Percentiles rank a stretch among this genome's conserved stretches.
Evolutionary conservation across 148 eudicot species (phyloP).

Genomic region (Vaccinium darrowii): DNA sequence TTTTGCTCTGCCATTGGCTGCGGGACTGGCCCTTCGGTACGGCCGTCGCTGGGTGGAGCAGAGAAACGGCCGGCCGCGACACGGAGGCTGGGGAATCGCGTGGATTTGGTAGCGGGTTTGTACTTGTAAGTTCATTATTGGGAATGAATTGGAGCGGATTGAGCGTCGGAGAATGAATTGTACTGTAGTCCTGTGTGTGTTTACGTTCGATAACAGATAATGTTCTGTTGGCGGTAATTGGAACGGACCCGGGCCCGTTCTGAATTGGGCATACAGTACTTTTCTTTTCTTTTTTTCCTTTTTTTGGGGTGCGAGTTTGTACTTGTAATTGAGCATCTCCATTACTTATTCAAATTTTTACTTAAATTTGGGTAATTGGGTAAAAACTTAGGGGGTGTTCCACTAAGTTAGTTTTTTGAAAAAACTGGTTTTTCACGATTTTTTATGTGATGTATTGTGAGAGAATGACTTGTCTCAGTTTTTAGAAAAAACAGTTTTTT

Average conservation of each 20-base stretch:
- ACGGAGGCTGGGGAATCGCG: conserved; percentile 17
- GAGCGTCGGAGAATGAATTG: background rate
- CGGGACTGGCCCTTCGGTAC: background rate
- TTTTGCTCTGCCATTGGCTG: background rate
- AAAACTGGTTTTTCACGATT: no score
- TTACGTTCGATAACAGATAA: background rate
- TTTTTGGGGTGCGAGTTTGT: no score
- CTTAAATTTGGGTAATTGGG: no score
- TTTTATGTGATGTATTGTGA: no score
- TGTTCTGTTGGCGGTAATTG: conserved; percentile 10
- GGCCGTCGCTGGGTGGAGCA: conserved; percentile 11
- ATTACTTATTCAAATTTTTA: no score
- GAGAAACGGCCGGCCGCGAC: conserved; percentile 13
- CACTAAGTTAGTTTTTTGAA: no score
- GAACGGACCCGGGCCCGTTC: background rate
- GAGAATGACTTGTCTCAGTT: no score
- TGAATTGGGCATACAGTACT: background rate
- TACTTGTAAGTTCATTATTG: conserved; percentile 13
- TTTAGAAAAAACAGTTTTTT: no score
- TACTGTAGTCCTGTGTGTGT: no score
- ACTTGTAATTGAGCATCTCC: no score
- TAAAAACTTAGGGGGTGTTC: no score
- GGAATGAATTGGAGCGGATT: background rate
- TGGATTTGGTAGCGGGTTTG: conserved; percentile 18
- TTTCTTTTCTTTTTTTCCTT: no score